Conservation (phyloP, 805 yeast genomes). For the Cyberlindnera xylosilytica region DNA sequence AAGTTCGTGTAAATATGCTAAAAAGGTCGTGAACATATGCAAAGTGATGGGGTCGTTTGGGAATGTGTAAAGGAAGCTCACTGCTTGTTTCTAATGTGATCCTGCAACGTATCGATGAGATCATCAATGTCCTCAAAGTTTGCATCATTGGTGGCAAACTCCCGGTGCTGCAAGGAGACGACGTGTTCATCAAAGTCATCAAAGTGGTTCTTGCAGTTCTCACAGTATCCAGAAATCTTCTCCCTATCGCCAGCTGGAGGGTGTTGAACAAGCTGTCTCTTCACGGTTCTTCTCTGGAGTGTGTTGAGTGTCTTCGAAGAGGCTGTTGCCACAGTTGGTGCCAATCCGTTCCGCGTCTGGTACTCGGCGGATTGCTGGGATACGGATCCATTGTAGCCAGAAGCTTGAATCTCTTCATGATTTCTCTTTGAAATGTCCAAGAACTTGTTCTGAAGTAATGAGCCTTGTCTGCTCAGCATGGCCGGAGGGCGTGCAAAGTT, state of each 20-base stretch:
- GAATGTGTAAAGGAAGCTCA: slow-evolving; percentile 6
- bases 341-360: slow-evolving; percentile 53
- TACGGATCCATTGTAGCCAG: slow-evolving; percentile 50
- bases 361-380: slow-evolving; percentile 25
- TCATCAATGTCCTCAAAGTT: slow-evolving; percentile 79
- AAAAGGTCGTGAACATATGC: too few species aligned
- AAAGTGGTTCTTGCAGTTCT: slow-evolving; percentile 84
- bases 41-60: too few species aligned
- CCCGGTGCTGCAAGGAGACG: slow-evolving; percentile 62
- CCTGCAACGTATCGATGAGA: slow-evolving; percentile 45
- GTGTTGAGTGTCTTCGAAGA: slow-evolving; percentile 49
- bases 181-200: slow-evolving; percentile 79
- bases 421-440: slow-evolving; percentile 25
- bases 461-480: slow-evolving; percentile 20
- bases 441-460: slow-evolving; percentile 18
- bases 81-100: slow-evolving; percentile 20
- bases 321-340: slow-evolving; percentile 56
- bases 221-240: slow-evolving; percentile 76
- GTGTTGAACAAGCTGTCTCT: slow-evolving; percentile 2
- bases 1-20: too few species aligned
- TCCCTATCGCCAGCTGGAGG: slow-evolving; percentile 13
- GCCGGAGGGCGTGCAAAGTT: slow-evolving; percentile 8
- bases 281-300: slow-evolving; percentile 41
- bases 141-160: slow-evolving; percentile 67
- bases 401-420: slow-evolving; percentile 57